These are phyloP conservation scores for Passiflora organensis DNA, from an alignment of 345 rosid species.

Conservation along the genomic window DNA sequence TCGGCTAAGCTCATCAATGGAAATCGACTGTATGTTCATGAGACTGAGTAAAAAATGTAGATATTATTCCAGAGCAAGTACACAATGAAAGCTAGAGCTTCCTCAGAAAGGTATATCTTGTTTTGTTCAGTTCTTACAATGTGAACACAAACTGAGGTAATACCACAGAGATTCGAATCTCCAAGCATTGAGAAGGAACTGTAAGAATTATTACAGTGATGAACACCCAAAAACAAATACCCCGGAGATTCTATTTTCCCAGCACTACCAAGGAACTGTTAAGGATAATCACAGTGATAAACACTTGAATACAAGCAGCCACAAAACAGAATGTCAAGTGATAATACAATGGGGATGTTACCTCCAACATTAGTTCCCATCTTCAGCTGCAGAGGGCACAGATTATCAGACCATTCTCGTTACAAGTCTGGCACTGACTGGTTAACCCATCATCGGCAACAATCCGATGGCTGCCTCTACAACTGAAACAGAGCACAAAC, in stretches of 20 bases:
- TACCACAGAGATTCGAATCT: too few relatives aligned
- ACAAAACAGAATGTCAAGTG: background rate
- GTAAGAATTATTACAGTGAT: too few relatives aligned
- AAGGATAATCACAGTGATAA: background rate
- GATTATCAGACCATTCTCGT: constrained; percentile 27
- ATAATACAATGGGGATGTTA: background rate
- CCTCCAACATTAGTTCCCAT: background rate
- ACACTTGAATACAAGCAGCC: background rate
- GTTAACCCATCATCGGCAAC: constrained; percentile 13
- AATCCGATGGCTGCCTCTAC: constrained; percentile 25
- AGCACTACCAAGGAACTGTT: too few relatives aligned
- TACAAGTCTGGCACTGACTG: constrained; percentile 18
- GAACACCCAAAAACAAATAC: too few relatives aligned
- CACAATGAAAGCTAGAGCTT: background rate
- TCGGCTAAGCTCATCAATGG: too few relatives aligned
- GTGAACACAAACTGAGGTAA: constrained; percentile 1
- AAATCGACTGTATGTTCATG: too few relatives aligned
- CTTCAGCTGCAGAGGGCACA: constrained; percentile 25
- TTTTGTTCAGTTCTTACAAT: background rate
- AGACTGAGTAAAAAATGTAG: too few relatives aligned
- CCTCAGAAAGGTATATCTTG: background rate
- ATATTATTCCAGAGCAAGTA: too few relatives aligned
- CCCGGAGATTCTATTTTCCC: too few relatives aligned
- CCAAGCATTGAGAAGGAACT: too few relatives aligned
- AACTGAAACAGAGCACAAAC: constrained; percentile 28